Percentiles rank a stretch among this genome's conserved stretches.
phyloP scores from a whole-genome alignment of 805 yeast genomes.

The Yarrowia osloensis region DNA sequence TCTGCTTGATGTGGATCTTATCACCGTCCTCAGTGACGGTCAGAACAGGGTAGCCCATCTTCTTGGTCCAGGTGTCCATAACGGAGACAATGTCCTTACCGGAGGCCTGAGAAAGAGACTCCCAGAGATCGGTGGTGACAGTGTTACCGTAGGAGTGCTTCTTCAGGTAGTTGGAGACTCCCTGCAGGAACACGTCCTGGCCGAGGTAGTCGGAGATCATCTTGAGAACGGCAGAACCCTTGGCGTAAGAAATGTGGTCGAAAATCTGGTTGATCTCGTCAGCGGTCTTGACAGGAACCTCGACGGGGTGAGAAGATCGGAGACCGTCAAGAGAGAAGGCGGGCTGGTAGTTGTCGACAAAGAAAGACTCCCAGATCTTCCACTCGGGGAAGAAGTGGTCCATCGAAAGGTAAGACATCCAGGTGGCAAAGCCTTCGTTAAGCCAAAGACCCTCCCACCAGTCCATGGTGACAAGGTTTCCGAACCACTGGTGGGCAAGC shows the following conservation, averaged over 20 bases:
- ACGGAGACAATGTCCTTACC: slow-evolving; percentile 59
- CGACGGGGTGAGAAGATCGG: slow-evolving; percentile 73
- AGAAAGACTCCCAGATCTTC: slow-evolving; percentile 78
- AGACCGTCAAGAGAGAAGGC: slow-evolving; percentile 76
- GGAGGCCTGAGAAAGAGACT: slow-evolving; percentile 60
- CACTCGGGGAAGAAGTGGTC: slow-evolving; percentile 75
- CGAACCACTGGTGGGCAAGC: slow-evolving; percentile 90
- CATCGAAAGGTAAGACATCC: slow-evolving; percentile 73
- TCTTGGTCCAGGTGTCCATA: slow-evolving; percentile 72
- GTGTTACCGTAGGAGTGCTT: slow-evolving; percentile 69
- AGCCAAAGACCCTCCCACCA: slow-evolving; percentile 95
- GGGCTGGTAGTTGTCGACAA: slow-evolving; percentile 70
- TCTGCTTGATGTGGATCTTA: slow-evolving; percentile 52
- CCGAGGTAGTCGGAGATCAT: slow-evolving; percentile 77
- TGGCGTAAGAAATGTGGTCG: slow-evolving; percentile 77
- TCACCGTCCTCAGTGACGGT: slow-evolving; percentile 49
- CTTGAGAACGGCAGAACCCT: slow-evolving; percentile 75
- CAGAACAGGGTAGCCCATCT: slow-evolving; percentile 73
- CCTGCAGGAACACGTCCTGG: slow-evolving; percentile 65
- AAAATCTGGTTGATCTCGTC: slow-evolving; percentile 79
- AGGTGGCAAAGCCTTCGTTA: slow-evolving; percentile 88
- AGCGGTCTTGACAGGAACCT: slow-evolving; percentile 77
- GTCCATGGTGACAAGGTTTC: slow-evolving; percentile 84
- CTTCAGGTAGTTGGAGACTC: slow-evolving; percentile 69
- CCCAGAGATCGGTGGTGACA: slow-evolving; percentile 72